Conservation (phyloP, 352 stramenopile genomes). For the Halophytophthora polymorphica region DNA sequence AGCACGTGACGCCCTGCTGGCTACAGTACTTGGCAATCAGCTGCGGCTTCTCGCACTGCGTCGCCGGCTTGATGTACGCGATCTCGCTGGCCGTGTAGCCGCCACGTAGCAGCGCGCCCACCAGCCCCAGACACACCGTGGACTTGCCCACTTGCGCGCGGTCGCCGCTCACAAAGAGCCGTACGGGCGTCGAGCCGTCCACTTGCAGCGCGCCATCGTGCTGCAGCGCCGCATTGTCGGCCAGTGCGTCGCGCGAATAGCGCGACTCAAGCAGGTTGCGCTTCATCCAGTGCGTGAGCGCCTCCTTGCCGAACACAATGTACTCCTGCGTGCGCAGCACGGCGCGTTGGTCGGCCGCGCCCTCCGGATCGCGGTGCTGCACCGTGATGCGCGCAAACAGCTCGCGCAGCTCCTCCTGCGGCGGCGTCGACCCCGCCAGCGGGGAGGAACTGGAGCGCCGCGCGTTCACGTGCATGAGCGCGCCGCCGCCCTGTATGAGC, state of each 20-base stretch:
- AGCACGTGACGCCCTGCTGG: constrained; percentile 80
- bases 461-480: constrained; percentile 17
- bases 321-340: constrained; percentile 7
- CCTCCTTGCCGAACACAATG: constrained; percentile 24
- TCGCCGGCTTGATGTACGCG: constrained; percentile 98
- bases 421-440: neutral
- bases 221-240: neutral
- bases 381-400: constrained; percentile 30
- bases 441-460: too few relatives aligned
- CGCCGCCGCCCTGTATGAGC: constrained; percentile 9
- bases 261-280: constrained; percentile 30
- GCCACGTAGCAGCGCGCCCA: constrained; percentile 85
- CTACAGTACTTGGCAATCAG: constrained; percentile 93
- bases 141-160: constrained; percentile 95
- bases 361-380: neutral
- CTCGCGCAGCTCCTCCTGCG: neutral
- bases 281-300: constrained; percentile 34
- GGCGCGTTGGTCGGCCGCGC: neutral
- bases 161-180: constrained; percentile 75
- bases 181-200: constrained; percentile 25
- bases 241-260: constrained; percentile 4
- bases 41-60: constrained; percentile 95
- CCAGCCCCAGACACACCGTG: constrained; percentile 92
- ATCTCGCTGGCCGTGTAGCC: constrained; percentile 73
- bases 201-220: neutral